A percentile compares a stretch with the other conserved stretches of the same genome.
Conservation (phyloP, 2,329 filamentous ascomycete genomes). For the Neonectria faginata region DNA sequence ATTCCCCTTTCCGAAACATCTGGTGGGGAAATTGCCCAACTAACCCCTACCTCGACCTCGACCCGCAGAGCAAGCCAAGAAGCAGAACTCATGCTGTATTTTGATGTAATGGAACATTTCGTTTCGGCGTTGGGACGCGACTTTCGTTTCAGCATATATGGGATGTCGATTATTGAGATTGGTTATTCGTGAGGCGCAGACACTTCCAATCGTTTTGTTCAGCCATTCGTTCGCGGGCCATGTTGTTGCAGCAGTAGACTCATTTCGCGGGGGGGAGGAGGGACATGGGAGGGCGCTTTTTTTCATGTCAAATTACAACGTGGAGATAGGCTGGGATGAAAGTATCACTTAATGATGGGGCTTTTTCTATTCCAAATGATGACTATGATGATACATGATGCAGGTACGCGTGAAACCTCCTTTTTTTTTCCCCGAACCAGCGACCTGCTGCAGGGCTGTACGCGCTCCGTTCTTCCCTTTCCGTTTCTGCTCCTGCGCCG, state of each 20-base stretch:
- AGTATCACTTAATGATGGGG: slow-evolving; percentile 29
- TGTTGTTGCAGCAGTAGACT: slow-evolving; percentile 39
- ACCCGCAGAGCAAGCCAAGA: slow-evolving; percentile 73
- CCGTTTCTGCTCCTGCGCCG: slow-evolving; percentile 38
- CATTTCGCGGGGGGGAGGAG: slow-evolving; percentile 10
- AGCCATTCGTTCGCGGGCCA: slow-evolving; percentile 40
- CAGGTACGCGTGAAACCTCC: not conserved
- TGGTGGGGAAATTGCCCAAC: slow-evolving; percentile 1
- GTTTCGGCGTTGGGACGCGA: slow-evolving; percentile 50
- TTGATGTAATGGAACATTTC: slow-evolving; percentile 67
- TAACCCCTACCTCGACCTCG: slow-evolving; percentile 16
- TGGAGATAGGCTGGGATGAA: slow-evolving; percentile 26
- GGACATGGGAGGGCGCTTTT: slow-evolving; percentile 10
- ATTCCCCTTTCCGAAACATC: slow-evolving; percentile 2
- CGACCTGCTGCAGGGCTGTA: slow-evolving; percentile 31
- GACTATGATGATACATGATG: slow-evolving; percentile 27
- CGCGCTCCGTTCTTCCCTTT: slow-evolving; percentile 26
- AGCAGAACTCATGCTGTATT: slow-evolving; percentile 82
- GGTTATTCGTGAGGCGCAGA: slow-evolving; percentile 48
- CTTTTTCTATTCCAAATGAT: slow-evolving; percentile 30
- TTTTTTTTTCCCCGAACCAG: slow-evolving; percentile 30
- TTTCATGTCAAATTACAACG: slow-evolving; percentile 17
- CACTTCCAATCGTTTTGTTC: slow-evolving; percentile 44
- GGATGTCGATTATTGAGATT: slow-evolving; percentile 48
- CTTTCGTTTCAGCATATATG: slow-evolving; percentile 47